A percentile compares a stretch with the other conserved stretches of the same genome.
phyloP scores from a whole-genome alignment of 140 eudicot species.

The Erigeron philadelphicus region DNA sequence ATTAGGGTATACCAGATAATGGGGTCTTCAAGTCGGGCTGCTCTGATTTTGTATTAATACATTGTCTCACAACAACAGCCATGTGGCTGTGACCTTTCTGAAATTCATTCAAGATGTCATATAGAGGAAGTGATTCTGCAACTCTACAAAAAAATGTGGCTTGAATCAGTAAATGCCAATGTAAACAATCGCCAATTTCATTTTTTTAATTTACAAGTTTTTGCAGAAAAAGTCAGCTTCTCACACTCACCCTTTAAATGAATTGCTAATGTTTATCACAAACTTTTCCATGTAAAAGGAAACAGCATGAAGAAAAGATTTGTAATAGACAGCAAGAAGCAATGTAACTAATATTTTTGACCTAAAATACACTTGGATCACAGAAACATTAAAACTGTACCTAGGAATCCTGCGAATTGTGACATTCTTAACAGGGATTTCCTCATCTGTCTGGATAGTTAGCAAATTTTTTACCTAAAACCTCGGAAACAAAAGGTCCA shows the following conservation, averaged over 20 bases:
- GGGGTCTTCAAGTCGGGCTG: slow-evolving; percentile 27
- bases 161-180: background rate
- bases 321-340: background rate
- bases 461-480: slow-evolving; percentile 62
- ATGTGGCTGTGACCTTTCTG: slow-evolving; percentile 85
- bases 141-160: slow-evolving; percentile 38
- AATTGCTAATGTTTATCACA: background rate
- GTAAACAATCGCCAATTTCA: background rate
- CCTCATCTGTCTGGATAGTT: slow-evolving; percentile 61
- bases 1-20: slow-evolving; percentile 30
- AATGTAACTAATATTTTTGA: background rate
- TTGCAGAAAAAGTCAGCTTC: background rate
- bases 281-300: background rate
- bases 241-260: background rate
- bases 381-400: slow-evolving; percentile 26
- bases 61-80: slow-evolving; percentile 60
- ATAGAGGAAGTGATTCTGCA: slow-evolving; percentile 54
- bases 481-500: slow-evolving; percentile 2
- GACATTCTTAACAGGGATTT: slow-evolving; percentile 56
- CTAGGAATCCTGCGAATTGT: slow-evolving; percentile 73
- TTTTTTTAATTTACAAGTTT: background rate
- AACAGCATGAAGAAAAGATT: background rate
- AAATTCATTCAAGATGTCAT: slow-evolving; percentile 68
- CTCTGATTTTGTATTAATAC: slow-evolving; percentile 4
- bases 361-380: background rate